Base-by-base conservation (phyloP, 108 stramenopile species). In the Hondaea fermentalgiana region DNA sequence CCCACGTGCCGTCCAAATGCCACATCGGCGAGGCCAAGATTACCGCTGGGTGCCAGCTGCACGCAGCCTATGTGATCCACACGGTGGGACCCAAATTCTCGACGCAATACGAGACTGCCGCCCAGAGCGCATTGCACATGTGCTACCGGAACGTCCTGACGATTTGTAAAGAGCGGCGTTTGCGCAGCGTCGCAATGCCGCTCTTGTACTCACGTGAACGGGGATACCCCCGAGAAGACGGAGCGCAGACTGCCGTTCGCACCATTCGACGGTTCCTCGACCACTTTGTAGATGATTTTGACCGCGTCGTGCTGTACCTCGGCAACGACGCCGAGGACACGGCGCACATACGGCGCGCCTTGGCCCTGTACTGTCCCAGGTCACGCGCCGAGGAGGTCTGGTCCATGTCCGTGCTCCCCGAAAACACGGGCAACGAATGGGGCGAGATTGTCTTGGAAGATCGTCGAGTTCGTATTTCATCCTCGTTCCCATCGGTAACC, bases 181-280 rank as follows among this genome's bases (percentile, higher is more conserved):
- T 83, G n/a, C 76, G 76, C 6, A 25, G 23, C 49, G 51, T 83
- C 28, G 76, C 76, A 53, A 8, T 83, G 45, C 76, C 76, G 10
- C 12, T 47, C 23, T 12, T 83, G 17, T 83, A 21, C 23, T 53
- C 76, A 45, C 49, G 16, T 12, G 12, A 23, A 6, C 44, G 49
- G n/a, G 51, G 51, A 6, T 3, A 53, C 4, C 76, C 76, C 51
- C 76, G 76, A 14, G 76, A 83, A 83, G 51, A 47, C 14, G 76
- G 49, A 14, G 76, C 76, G 45, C 76, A 83, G 43, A 23, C 4
- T 1, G 76, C 76, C 23, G 4, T 83, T 6, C 76, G 76, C 76
- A 83, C 76, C 10, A 53, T 83, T 23, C 76, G 76, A 23, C 76
- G 76, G 19, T 83, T 83, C 51, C 76, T 83, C 12, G 76, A 83